These are phyloP conservation scores for Torrubiella hemipterigena DNA, from an alignment of 2,329 filamentous ascomycete genomes.

Conservation along the genomic window DNA sequence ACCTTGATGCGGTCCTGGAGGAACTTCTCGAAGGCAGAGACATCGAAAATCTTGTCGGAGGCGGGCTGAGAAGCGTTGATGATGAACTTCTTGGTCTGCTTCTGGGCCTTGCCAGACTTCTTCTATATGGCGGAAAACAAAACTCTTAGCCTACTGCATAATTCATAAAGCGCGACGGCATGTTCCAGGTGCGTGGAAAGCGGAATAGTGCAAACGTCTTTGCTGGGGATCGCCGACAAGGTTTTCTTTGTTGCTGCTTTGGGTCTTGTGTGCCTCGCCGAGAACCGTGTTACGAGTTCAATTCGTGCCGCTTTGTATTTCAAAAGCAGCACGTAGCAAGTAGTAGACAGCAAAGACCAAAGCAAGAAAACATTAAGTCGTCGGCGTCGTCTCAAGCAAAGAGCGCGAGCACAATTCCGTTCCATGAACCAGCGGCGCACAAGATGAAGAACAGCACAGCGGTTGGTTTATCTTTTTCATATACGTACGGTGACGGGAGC, in stretches of 20 bases:
- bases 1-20: slow-evolving; percentile 99
- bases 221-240: too few species aligned
- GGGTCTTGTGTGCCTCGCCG: slow-evolving; percentile 13
- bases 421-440: not conserved
- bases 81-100: slow-evolving; percentile 93
- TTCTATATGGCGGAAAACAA: slow-evolving; percentile 46
- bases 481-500: slow-evolving; percentile 81
- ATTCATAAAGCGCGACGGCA: too few species aligned
- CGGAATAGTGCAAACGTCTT: too few species aligned
- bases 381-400: slow-evolving; percentile 10
- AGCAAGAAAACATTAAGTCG: not conserved
- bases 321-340: too few species aligned
- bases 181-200: too few species aligned
- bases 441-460: slow-evolving; percentile 68
- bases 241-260: too few species aligned
- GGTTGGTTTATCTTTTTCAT: slow-evolving; percentile 44
- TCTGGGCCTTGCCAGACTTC: slow-evolving; percentile 60
- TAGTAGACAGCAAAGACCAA: too few species aligned
- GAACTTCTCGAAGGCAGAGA: slow-evolving; percentile 99
- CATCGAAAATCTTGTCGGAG: slow-evolving; percentile 99
- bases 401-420: too few species aligned
- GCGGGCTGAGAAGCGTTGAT: slow-evolving; percentile 99
- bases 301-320: too few species aligned
- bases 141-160: slow-evolving; percentile 94
- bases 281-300: not conserved